A percentile compares a stretch with the other conserved stretches of the same genome.
Conservation (phyloP, 345 rosid species). For the Aquilaria malaccensis region DNA sequence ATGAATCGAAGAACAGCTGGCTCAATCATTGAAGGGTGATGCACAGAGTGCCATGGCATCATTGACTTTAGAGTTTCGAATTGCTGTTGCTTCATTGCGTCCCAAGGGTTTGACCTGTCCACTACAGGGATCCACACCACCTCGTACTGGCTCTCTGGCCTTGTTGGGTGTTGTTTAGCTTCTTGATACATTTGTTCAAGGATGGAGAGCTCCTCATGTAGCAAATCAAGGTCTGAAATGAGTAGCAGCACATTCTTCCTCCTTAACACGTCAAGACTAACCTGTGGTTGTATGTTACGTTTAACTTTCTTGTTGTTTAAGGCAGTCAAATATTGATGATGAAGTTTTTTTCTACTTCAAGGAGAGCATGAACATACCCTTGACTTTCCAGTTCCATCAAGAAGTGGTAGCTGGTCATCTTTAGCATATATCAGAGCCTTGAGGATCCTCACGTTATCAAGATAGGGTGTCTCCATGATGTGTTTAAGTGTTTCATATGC, state of each 20-base stretch:
- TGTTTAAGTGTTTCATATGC: constrained; percentile 32
- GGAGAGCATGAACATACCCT: constrained; percentile 24
- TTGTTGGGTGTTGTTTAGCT: constrained; percentile 20
- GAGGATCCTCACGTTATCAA: constrained; percentile 61
- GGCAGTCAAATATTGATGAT: not conserved
- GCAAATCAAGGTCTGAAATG: constrained; percentile 46
- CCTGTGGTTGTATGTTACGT: constrained; percentile 24
- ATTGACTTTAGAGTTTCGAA: constrained; percentile 22
- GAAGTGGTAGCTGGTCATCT: constrained; percentile 47
- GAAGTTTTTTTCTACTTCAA: not conserved
- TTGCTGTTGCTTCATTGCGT: constrained; percentile 11
- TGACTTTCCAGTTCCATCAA: constrained; percentile 40
- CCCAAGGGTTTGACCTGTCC: constrained; percentile 29
- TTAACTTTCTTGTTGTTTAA: not conserved
- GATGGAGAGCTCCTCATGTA: constrained; percentile 27
- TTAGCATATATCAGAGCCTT: constrained; percentile 43
- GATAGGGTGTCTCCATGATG: constrained; percentile 44
- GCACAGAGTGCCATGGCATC: constrained; percentile 61
- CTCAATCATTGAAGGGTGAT: constrained; percentile 42
- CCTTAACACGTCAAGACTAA: constrained; percentile 34
- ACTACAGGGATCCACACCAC: constrained; percentile 56
- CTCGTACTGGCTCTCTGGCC: constrained; percentile 46
- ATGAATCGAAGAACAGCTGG: constrained; percentile 42
- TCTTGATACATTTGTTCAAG: constrained; percentile 37
- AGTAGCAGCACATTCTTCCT: constrained; percentile 44